phyloP scores from a whole-genome alignment of 2,329 filamentous ascomycete genomes.

The Ceratocystis cubensis region DNA sequence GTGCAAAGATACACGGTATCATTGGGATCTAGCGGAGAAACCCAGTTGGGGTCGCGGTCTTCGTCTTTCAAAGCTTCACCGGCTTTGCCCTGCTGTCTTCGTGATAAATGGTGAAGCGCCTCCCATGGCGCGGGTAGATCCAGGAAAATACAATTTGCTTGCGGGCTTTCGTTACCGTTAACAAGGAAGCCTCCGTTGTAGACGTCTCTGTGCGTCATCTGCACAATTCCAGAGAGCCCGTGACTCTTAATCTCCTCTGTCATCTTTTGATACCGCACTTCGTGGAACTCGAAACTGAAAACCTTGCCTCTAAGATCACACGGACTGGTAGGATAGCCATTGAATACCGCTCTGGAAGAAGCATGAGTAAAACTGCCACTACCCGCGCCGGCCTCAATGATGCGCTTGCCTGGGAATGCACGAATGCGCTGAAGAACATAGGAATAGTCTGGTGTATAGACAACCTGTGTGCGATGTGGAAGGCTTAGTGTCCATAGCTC shows the following conservation, averaged over 20 bases:
- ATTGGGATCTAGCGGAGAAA: constrained; percentile 52
- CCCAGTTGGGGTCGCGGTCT: constrained; percentile 24
- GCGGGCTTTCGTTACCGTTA: constrained; percentile 15
- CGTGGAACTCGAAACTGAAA: constrained; percentile 73
- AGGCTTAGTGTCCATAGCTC: constrained; percentile 72
- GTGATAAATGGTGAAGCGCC: constrained; percentile 61
- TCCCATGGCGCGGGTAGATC: constrained; percentile 74
- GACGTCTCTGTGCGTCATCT: constrained; percentile 66
- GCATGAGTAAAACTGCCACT: constrained; percentile 79
- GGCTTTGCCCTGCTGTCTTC: constrained; percentile 29
- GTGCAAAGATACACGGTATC: constrained; percentile 71
- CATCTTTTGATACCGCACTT: constrained; percentile 57
- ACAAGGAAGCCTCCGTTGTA: constrained; percentile 58
- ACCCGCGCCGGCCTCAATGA: constrained; percentile 72
- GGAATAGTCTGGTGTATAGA: constrained; percentile 78
- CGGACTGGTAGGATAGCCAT: constrained; percentile 45
- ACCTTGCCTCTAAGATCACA: constrained; percentile 50
- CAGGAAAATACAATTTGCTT: constrained; percentile 50
- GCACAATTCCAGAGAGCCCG: constrained; percentile 50
- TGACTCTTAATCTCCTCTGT: constrained; percentile 57
- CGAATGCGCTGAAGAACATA: constrained; percentile 68
- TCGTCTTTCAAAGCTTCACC: constrained; percentile 26
- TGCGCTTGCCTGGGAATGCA: constrained; percentile 55
- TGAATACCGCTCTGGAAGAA: constrained; percentile 61
- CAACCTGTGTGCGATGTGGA: constrained; percentile 72